Base-by-base conservation (phyloP, 495 filamentous ascomycete species). In the Aspergillus nidulans region DNA sequence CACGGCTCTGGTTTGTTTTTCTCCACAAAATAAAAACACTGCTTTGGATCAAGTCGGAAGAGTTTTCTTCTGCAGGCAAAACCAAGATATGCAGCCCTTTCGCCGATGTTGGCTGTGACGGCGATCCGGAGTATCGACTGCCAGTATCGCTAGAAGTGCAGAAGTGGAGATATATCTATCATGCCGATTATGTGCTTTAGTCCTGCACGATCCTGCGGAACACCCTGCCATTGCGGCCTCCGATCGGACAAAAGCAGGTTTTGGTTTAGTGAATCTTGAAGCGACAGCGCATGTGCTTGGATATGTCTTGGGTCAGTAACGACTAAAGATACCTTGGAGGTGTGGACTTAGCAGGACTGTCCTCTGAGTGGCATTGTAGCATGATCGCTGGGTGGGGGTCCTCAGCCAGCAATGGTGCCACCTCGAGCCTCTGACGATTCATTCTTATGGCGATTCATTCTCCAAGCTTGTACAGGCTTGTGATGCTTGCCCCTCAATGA, bases 161-260 rank as follows among this genome's bases (percentile, higher is more conserved):
- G 12, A 8, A 3, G 47, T 49, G 47, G 47, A 39, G 19, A 30
- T 19, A 49, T 39, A 25, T 38, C 24, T 38, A 49, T 38, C 20
- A 49, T 12, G 32, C 9, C 19, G 47, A 39, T 49, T 49, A 24
- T 49, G 16, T 49, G 47, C 47, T 49, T 49, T 49, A 49, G 47
- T 39, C 21, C 47, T 49, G 47, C 47, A 49, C 19, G 32, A 38
- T 39, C 30, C 19, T 49, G 47, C 47, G 32, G 32, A 49, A 49
- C 47, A 49, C 32, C 23, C 18, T 39, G 47, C 32, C 19, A 39
- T 49, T 25, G 12, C 21, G 9, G 21, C 16, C 21, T 16, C 10
- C 6, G 26, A 36, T 20, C 45, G 21, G 16, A 4, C 8, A 26
- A 47, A 47, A 47, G 9, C 23, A 49, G 45, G 18, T 7, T 49